Evolutionary conservation across 1,284 basidiomycete genomes (phyloP).

Genomic region (Inonotus obliquus): DNA sequence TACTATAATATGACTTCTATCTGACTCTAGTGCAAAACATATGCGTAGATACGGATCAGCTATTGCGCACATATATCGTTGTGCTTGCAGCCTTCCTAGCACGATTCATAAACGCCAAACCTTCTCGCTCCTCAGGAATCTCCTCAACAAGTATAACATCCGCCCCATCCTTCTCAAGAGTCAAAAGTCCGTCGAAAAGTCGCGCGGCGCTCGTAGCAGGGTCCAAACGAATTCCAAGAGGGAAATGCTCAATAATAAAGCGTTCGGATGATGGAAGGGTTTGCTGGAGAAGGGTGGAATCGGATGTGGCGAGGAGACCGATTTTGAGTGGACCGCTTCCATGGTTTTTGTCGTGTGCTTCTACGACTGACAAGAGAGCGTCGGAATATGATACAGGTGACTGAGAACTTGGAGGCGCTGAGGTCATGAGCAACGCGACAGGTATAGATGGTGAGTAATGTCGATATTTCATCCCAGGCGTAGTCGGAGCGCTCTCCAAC

Average conservation of each 20-base stretch:
- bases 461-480: slow-evolving; percentile 99
- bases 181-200: slow-evolving; percentile 86
- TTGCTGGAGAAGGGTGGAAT: slow-evolving; percentile 49
- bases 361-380: slow-evolving; percentile 31
- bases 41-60: not conserved
- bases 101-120: slow-evolving; percentile 97
- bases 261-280: slow-evolving; percentile 45
- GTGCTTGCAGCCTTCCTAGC: slow-evolving; percentile 89
- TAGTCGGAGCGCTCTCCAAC: slow-evolving; percentile 79
- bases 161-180: slow-evolving; percentile 72
- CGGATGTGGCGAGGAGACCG: slow-evolving; percentile 66
- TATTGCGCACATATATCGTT: slow-evolving; percentile 21
- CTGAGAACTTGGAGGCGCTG: slow-evolving; percentile 35
- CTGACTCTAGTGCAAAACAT: not conserved
- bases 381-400: slow-evolving; percentile 28
- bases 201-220: slow-evolving; percentile 73
- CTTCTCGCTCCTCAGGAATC: slow-evolving; percentile 77
- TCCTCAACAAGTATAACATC: slow-evolving; percentile 89
- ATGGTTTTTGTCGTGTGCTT: slow-evolving; percentile 31
- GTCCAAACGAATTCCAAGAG: slow-evolving; percentile 59
- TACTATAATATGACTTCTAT: not conserved
- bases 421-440: slow-evolving; percentile 68
- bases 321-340: slow-evolving; percentile 36
- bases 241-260: slow-evolving; percentile 39
- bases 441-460: slow-evolving; percentile 93